phyloP scores from a whole-genome alignment of 73 alveolate species.

The Paramecium octaurelia region DNA sequence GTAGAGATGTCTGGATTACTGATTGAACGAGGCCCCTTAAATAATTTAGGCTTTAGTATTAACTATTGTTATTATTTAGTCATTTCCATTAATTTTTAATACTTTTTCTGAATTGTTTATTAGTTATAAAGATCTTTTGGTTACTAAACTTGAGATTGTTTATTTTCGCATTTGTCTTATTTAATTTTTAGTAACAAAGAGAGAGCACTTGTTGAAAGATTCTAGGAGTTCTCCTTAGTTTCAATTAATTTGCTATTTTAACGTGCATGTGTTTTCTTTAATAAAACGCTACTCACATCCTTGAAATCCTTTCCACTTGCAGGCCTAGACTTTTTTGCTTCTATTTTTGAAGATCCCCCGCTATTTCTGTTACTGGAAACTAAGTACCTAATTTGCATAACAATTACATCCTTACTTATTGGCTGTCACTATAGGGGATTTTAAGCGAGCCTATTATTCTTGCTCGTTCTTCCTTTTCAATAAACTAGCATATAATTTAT shows the following conservation, averaged over 20 bases:
- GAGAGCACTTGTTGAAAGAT: background rate
- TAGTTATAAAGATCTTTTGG: constrained; percentile 9
- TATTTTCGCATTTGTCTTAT: background rate
- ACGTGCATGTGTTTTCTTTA: constrained; percentile 38
- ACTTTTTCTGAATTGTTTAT: background rate
- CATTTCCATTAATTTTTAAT: constrained; percentile 24
- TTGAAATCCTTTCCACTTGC: constrained; percentile 21
- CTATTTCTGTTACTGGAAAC: constrained; percentile 14
- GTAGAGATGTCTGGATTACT: constrained; percentile 46
- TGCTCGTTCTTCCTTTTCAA: background rate
- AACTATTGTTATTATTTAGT: background rate
- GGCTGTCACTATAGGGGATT: background rate
- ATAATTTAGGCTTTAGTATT: background rate
- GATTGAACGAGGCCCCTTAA: constrained; percentile 36
- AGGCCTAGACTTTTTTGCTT: constrained; percentile 26
- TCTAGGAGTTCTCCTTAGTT: constrained; percentile 11
- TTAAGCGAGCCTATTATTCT: background rate
- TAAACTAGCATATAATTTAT: constrained; percentile 26
- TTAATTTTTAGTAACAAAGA: background rate
- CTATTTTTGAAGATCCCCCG: background rate
- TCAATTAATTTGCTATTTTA: constrained; percentile 41
- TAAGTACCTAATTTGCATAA: background rate
- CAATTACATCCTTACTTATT: background rate
- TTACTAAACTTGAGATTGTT: background rate
- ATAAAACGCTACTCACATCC: background rate